Base-by-base conservation (phyloP, 768 basidiomycete genomes). In the Auriscalpium microsporum region DNA sequence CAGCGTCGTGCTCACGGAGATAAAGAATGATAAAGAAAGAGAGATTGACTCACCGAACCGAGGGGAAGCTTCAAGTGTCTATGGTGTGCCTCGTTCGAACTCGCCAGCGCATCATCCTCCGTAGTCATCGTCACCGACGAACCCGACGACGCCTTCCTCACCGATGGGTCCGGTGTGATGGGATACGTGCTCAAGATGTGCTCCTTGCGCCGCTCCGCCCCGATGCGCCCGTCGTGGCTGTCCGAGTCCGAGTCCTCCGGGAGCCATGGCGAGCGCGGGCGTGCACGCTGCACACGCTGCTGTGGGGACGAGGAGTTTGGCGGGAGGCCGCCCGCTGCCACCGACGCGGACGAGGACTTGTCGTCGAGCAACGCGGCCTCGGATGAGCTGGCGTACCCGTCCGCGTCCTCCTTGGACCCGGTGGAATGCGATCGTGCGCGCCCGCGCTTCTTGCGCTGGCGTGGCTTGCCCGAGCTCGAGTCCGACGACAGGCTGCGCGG, bases 401-500 rank as follows among this genome's bases (percentile, higher is more conserved):
- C 58, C 21, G 58, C 47, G 38, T 16, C 19, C 37, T 53, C 49
- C 28, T 47, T 46, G 17, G 52, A 48, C 3, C 52, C 50, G 5
- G 21, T 40, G 11, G 55, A 52, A 34, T 42, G 62, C 13, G 62
- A 63, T 10, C 55, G 55, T 36, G 60, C 55, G 35, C 60, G 57
- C 16, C 57, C 54, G 13, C 63, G 58, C 38, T 58, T 63, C 48
- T 58, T 56, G 21, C 58, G 40, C 45, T 58, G 56, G 45, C 58
- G 45, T 11, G 60, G 59, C 45, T 54, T 54, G 7, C 56, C 48
- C 19, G 58, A 60, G 16, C 58, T 57, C 33, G 84, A 83, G 64
- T 87, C 86, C 9, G 82, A 78, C 3, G 81, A 82, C 19, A 85
- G 73, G 59, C 84, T 86, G 14, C 87, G 74, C 10, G 88, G 88